Evolutionary conservation across 2,329 filamentous ascomycete species (phyloP).

Genomic region (Stagonosporopsis chrysanthemi): DNA sequence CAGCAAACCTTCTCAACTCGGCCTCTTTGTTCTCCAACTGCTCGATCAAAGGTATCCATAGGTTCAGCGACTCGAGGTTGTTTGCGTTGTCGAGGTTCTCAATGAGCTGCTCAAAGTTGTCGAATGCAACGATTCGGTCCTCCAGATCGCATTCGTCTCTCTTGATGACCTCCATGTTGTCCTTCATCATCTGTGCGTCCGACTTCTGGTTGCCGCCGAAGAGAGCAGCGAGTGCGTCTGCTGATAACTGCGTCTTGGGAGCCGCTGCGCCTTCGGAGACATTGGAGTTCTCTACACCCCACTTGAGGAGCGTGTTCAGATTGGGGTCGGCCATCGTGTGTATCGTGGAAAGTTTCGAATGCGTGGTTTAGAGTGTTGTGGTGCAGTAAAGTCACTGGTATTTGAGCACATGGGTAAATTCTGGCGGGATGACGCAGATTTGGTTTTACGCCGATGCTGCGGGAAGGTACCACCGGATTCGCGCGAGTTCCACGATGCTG

Average conservation of each 20-base stretch:
- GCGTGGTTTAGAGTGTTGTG: slow-evolving; percentile 3
- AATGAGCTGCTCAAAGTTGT: slow-evolving; percentile 40
- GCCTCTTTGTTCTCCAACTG: slow-evolving; percentile 72
- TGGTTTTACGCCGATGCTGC: slow-evolving; percentile 21
- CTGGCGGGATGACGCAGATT: slow-evolving; percentile 37
- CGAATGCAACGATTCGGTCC: slow-evolving; percentile 31
- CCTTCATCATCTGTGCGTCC: slow-evolving; percentile 91
- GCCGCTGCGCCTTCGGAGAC: slow-evolving; percentile 43
- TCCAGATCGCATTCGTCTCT: slow-evolving; percentile 53
- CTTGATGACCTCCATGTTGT: slow-evolving; percentile 77
- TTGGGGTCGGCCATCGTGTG: slow-evolving; percentile 63
- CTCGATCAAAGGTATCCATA: slow-evolving; percentile 82
- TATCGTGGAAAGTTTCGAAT: neutral
- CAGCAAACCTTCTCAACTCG: slow-evolving; percentile 82
- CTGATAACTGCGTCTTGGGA: slow-evolving; percentile 62
- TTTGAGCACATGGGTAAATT: slow-evolving; percentile 29
- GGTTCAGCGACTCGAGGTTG: slow-evolving; percentile 77
- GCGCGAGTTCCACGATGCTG: slow-evolving; percentile 30
- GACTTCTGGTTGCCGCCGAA: slow-evolving; percentile 71
- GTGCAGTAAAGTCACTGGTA: slow-evolving; percentile 9
- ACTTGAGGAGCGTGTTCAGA: slow-evolving; percentile 81
- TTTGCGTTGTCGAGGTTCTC: slow-evolving; percentile 86
- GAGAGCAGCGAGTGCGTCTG: slow-evolving; percentile 75
- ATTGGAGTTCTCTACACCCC: slow-evolving; percentile 72
- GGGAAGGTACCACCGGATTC: slow-evolving; percentile 33